Conservation (phyloP, 2,329 filamentous ascomycete species). For the Aspergillus sp. region DNA sequence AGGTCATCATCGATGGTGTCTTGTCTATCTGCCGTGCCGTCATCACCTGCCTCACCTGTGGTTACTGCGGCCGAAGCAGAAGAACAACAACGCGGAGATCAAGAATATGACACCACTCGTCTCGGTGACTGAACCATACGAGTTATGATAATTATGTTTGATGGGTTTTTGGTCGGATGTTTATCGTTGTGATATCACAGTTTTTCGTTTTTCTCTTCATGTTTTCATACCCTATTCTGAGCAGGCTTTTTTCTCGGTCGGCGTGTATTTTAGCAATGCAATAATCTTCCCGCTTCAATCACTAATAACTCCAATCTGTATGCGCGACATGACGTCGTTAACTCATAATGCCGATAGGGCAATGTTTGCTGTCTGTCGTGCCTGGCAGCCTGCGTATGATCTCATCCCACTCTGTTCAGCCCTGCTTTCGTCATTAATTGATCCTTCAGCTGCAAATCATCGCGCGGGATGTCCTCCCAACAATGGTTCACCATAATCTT, state of each 20-base stretch:
- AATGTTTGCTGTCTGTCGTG: not conserved
- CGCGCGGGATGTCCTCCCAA: slow-evolving; percentile 31
- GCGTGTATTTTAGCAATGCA: not conserved
- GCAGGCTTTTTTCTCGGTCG: not conserved
- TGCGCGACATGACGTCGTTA: not conserved
- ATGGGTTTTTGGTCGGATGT: not conserved
- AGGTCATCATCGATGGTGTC: slow-evolving; percentile 66
- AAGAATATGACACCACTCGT: slow-evolving; percentile 8
- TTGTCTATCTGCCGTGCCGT: slow-evolving; percentile 65
- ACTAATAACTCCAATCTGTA: not conserved
- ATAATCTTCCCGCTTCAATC: not conserved
- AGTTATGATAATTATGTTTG: slow-evolving; percentile 11
- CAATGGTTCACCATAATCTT: slow-evolving; percentile 30
- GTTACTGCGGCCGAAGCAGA: slow-evolving; percentile 33
- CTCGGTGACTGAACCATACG: slow-evolving; percentile 2
- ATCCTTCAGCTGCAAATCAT: slow-evolving; percentile 22
- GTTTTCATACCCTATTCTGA: not conserved
- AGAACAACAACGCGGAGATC: slow-evolving; percentile 22
- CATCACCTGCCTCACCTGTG: slow-evolving; percentile 62
- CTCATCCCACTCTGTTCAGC: not conserved
- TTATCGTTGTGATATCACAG: not conserved
- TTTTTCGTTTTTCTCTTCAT: not conserved
- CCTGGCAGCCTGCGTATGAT: not conserved
- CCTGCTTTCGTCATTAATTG: slow-evolving; percentile 24
- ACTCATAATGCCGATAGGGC: not conserved